Percentiles rank a stretch among this genome's conserved stretches.
phyloP scores from a whole-genome alignment of 345 rosid genomes.

The Hypericum androsaemum region DNA sequence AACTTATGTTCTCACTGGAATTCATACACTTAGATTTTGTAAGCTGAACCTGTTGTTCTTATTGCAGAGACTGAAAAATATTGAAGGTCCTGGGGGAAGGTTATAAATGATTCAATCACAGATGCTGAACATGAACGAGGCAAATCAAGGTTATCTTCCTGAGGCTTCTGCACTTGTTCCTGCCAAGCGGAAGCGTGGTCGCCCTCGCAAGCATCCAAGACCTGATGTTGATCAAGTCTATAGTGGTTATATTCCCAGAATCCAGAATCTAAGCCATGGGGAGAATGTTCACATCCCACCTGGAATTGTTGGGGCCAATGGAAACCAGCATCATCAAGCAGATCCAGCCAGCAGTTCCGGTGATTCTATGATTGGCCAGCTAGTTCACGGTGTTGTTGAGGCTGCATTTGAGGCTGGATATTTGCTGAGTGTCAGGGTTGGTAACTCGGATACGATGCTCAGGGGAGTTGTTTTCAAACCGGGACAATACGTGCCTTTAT shows the following conservation, averaged over 20 bases:
- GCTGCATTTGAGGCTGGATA: slow-evolving; percentile 73
- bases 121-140: slow-evolving; percentile 34
- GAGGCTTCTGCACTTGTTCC: slow-evolving; percentile 33
- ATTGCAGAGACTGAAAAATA: too few relatives aligned
- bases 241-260: slow-evolving; percentile 14
- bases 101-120: too few relatives aligned
- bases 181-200: slow-evolving; percentile 74
- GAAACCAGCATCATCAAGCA: slow-evolving; percentile 24
- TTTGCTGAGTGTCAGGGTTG: slow-evolving; percentile 59
- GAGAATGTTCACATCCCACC: slow-evolving; percentile 29
- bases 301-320: slow-evolving; percentile 24
- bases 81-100: too few relatives aligned
- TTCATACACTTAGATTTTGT: too few relatives aligned
- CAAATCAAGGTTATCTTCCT: slow-evolving; percentile 29
- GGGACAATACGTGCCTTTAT: slow-evolving; percentile 49
- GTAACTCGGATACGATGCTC: slow-evolving; percentile 41
- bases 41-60: too few relatives aligned
- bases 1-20: too few relatives aligned
- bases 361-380: slow-evolving; percentile 53
- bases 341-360: slow-evolving; percentile 20
- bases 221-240: slow-evolving; percentile 12
- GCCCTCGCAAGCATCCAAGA: slow-evolving; percentile 64
- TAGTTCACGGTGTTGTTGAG: slow-evolving; percentile 60
- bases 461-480: slow-evolving; percentile 84
- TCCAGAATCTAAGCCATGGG: slow-evolving; percentile 17